These are phyloP conservation scores for Geranium rotundifolium DNA, from an alignment of 345 rosid species.

Conservation along the genomic window DNA sequence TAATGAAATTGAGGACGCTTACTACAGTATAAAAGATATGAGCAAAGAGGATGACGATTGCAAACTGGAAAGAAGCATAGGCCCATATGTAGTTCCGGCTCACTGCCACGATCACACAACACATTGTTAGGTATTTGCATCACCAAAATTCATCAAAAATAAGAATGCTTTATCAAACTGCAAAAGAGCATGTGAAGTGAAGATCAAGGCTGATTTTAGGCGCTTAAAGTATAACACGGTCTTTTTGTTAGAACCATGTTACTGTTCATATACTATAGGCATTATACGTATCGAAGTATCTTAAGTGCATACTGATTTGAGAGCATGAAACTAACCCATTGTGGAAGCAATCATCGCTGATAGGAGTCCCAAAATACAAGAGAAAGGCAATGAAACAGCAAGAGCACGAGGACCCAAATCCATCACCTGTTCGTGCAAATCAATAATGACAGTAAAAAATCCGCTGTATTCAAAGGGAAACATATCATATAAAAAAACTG, in stretches of 20 bases:
- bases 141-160: neutral
- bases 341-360: constrained; percentile 43
- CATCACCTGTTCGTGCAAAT: constrained; percentile 23
- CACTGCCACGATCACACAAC: constrained; percentile 27
- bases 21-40: constrained; percentile 48
- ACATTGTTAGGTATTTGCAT: neutral
- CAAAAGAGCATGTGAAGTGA: neutral
- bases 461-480: neutral
- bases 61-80: constrained; percentile 50
- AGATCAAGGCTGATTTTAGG: neutral
- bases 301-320: too few relatives aligned
- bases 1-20: constrained; percentile 13
- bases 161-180: neutral
- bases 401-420: constrained; percentile 38
- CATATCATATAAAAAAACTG: neutral
- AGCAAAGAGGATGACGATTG: constrained; percentile 46
- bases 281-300: too few relatives aligned
- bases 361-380: constrained; percentile 40
- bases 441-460: constrained; percentile 1
- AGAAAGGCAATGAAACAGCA: constrained; percentile 35
- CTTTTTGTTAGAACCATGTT: neutral
- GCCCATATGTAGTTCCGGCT: constrained; percentile 55
- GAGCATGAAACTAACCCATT: constrained; percentile 28
- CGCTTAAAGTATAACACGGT: neutral
- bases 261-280: too few relatives aligned